These are phyloP conservation scores for Crithidia expoeki DNA, from an alignment of 208 protist species.

Conservation along the genomic window DNA sequence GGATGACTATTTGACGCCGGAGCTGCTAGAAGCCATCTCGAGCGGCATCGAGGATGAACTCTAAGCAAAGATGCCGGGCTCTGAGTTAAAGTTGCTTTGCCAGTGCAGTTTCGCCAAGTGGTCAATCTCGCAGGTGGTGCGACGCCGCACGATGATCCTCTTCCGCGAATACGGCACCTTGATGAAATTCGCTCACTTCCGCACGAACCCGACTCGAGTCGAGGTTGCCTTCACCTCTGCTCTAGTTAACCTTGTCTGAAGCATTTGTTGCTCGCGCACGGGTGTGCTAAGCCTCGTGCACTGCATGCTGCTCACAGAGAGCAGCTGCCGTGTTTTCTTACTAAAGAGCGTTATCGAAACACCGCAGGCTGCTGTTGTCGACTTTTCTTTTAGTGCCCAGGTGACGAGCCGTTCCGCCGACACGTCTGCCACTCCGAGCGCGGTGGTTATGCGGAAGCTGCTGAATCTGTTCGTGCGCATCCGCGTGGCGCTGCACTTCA, in stretches of 20 bases:
- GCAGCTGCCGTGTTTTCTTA: conserved; percentile 40
- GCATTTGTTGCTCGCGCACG: conserved; percentile 57
- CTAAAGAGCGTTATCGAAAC: conserved; percentile 25
- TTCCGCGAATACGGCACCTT: conserved; percentile 65
- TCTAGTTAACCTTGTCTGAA: conserved; percentile 76
- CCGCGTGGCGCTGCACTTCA: conserved; percentile 69
- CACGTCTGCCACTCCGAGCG: conserved; percentile 6
- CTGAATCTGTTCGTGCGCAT: conserved; percentile 67
- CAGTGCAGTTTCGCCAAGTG: conserved; percentile 58
- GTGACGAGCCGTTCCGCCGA: neutral
- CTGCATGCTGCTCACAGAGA: conserved; percentile 47
- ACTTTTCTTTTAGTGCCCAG: neutral
- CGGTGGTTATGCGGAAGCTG: conserved; percentile 44
- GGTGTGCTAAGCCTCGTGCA: conserved; percentile 69
- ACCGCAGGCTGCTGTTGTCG: conserved; percentile 3
- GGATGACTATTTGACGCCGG: conserved; percentile 58
- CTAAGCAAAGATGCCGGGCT: conserved; percentile 50
- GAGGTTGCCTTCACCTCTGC: conserved; percentile 62
- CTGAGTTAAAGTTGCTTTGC: conserved; percentile 63
- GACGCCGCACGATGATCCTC: conserved; percentile 73
- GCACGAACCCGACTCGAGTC: conserved; percentile 22
- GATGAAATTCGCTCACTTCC: conserved; percentile 36
- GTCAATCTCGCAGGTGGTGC: conserved; percentile 44
- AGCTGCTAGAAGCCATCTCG: conserved; percentile 49
- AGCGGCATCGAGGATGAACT: conserved; percentile 50